Percentiles rank a stretch among this genome's conserved stretches.
phyloP scores from a whole-genome alignment of 2,329 filamentous ascomycete genomes.

The Alternaria brassicae region DNA sequence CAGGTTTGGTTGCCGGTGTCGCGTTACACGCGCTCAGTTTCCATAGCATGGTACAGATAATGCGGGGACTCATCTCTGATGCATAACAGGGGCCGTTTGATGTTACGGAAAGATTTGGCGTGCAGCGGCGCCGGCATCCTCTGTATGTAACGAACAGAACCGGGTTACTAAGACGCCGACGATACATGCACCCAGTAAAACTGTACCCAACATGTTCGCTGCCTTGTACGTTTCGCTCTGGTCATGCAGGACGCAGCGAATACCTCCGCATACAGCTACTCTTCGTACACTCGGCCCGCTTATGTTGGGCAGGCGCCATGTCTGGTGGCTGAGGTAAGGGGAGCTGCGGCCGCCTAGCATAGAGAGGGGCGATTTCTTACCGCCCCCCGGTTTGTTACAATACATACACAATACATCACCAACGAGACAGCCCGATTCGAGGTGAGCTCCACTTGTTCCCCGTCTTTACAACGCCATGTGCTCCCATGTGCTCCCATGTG shows the following conservation, averaged over 20 bases:
- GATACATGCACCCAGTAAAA: background rate
- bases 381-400: slow-evolving; percentile 15
- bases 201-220: background rate
- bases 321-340: slow-evolving; percentile 14
- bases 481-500: slow-evolving; percentile 4
- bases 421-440: slow-evolving; percentile 13
- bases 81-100: background rate
- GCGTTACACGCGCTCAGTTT: background rate
- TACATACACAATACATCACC: slow-evolving; percentile 19
- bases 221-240: too few relatives aligned
- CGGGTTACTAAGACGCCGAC: slow-evolving; percentile 4
- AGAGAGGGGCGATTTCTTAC: slow-evolving; percentile 14
- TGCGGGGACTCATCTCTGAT: background rate
- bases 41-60: background rate
- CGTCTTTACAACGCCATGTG: background rate
- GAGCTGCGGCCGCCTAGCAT: background rate
- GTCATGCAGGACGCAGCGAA: background rate
- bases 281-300: background rate
- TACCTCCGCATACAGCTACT: background rate
- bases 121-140: background rate
- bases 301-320: background rate
- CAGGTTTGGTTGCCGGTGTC: background rate
- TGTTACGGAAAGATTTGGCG: slow-evolving; percentile 4
- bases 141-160: slow-evolving; percentile 8
- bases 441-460: slow-evolving; percentile 21